Conservation (phyloP, 805 yeast species). For the Jamesozyma piceae region DNA sequence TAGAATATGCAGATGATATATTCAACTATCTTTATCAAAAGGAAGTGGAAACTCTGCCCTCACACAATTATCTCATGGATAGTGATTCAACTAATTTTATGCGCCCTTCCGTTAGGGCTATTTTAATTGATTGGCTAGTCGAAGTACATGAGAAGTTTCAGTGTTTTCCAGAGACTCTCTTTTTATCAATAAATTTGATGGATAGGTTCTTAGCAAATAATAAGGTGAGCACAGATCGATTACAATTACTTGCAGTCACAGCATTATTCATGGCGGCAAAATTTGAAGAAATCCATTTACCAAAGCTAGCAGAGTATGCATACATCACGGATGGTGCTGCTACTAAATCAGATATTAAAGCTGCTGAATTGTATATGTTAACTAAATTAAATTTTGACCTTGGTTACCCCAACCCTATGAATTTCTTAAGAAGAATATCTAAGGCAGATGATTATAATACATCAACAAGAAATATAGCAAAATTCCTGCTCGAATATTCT, state of each 20-base stretch:
- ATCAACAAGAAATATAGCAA: slow-evolving; percentile 74
- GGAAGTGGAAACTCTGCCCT: slow-evolving; percentile 63
- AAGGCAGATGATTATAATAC: slow-evolving; percentile 87
- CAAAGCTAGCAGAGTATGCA: slow-evolving; percentile 76
- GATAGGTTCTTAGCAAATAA: slow-evolving; percentile 77
- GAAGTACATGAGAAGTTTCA: slow-evolving; percentile 81
- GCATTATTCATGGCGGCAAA: slow-evolving; percentile 84
- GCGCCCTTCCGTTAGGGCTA: slow-evolving; percentile 76
- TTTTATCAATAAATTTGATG: slow-evolving; percentile 73
- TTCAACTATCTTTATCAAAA: slow-evolving; percentile 63
- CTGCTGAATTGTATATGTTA: slow-evolving; percentile 72
- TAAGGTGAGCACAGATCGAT: slow-evolving; percentile 62
- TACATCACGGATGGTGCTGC: slow-evolving; percentile 82
- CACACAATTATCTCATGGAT: slow-evolving; percentile 48
- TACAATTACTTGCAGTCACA: slow-evolving; percentile 81
- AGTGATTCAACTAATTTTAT: slow-evolving; percentile 47
- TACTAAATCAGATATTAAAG: slow-evolving; percentile 68
- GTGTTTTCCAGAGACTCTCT: slow-evolving; percentile 76
- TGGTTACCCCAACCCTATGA: slow-evolving; percentile 83
- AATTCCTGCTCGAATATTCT: slow-evolving; percentile 70
- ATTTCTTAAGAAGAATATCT: slow-evolving; percentile 77
- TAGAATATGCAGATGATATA: slow-evolving; percentile 81
- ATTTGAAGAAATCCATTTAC: slow-evolving; percentile 85
- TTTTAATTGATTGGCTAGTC: slow-evolving; percentile 87
- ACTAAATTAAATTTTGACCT: slow-evolving; percentile 65